Evolutionary conservation across 192 early-diverging fungal genomes (phyloP).

Genomic region (Phlyctochytrium bullatum): DNA sequence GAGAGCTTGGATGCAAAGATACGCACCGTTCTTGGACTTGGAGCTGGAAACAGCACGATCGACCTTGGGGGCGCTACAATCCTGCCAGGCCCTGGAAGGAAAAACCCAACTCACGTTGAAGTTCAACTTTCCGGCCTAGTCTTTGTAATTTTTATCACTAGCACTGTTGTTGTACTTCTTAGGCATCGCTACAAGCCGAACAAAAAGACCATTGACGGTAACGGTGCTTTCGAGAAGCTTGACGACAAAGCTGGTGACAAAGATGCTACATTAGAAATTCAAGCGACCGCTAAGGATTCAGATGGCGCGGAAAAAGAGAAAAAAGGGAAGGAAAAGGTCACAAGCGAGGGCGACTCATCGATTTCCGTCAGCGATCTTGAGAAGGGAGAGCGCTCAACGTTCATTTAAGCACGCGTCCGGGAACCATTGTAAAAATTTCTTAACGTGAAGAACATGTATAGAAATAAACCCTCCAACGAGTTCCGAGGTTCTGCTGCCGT

Average conservation of each 20-base stretch:
- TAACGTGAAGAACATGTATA: too few relatives aligned
- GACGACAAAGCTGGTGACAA: neutral
- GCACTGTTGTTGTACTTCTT: constrained; percentile 8
- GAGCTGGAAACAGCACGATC: constrained; percentile 3
- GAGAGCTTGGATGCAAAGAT: neutral
- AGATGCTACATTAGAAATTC: too few relatives aligned
- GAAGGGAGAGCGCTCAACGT: too few relatives aligned
- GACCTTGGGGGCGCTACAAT: constrained; percentile 6
- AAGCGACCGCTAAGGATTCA: neutral
- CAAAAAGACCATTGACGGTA: neutral
- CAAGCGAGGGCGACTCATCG: too few relatives aligned
- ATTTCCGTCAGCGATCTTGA: too few relatives aligned
- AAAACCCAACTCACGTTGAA: constrained; percentile 18
- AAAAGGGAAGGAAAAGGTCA: neutral
- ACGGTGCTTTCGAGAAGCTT: neutral
- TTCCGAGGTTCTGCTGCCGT: too few relatives aligned
- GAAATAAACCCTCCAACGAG: too few relatives aligned
- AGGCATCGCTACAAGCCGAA: constrained; percentile 6
- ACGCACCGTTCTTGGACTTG: neutral
- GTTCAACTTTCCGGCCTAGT: constrained; percentile 17
- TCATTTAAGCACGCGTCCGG: too few relatives aligned
- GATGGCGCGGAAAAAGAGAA: neutral
- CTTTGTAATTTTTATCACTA: constrained; percentile 18
- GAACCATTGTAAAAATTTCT: too few relatives aligned
- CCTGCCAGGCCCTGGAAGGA: constrained; percentile 12